These are phyloP conservation scores for Tilletiopsis washingtonensis DNA, from an alignment of 1,284 basidiomycete genomes.

Conservation along the genomic window DNA sequence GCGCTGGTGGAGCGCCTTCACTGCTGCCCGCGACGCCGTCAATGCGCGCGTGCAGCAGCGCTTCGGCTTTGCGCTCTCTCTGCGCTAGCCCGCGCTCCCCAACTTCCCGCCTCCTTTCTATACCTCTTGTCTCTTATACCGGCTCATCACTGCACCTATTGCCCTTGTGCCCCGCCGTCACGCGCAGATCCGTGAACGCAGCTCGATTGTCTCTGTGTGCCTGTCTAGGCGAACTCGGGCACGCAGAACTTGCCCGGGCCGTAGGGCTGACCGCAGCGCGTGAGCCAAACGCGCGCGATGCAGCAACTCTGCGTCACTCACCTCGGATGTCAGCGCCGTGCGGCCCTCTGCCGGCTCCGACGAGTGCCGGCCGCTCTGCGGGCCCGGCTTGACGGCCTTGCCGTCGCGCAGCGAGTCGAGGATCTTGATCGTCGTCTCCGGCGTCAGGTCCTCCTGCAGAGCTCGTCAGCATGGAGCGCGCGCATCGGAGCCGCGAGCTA, in stretches of 20 bases:
- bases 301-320: constrained; percentile 47
- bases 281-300: neutral
- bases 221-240: constrained; percentile 63
- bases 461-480: neutral
- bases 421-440: constrained; percentile 76
- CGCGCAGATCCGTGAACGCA: too few species aligned
- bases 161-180: neutral
- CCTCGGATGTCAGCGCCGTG: constrained; percentile 74
- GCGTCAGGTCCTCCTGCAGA: constrained; percentile 86
- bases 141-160: neutral
- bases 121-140: neutral
- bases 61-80: neutral
- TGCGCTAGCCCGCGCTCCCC: neutral
- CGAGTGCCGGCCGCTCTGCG: constrained; percentile 75
- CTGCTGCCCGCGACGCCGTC: neutral
- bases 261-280: too few species aligned
- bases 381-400: constrained; percentile 80
- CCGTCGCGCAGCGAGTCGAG: constrained; percentile 78
- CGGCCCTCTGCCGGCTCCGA: constrained; percentile 71
- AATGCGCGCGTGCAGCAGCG: neutral
- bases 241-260: constrained; percentile 47
- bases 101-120: neutral
- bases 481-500: constrained; percentile 12
- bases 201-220: too few species aligned
- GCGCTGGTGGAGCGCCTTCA: neutral